phyloP scores from a whole-genome alignment of 1,284 basidiomycete genomes.

The Leucoagaricus sp. region DNA sequence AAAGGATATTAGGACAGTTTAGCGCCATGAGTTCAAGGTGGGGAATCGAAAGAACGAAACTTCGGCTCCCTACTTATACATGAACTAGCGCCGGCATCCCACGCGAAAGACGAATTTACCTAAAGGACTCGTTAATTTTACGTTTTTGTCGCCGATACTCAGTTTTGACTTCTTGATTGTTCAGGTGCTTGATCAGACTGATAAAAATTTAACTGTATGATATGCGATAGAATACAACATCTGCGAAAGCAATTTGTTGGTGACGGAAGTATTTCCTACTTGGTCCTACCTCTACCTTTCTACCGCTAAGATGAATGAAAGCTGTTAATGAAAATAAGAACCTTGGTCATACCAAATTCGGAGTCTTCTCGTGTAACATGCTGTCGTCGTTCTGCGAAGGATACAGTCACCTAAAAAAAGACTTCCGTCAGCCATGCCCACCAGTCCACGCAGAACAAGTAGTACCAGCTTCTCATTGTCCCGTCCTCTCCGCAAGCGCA shows the following conservation, averaged over 20 bases:
- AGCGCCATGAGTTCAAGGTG: neutral
- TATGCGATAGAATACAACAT: constrained; percentile 15
- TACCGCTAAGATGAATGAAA: neutral
- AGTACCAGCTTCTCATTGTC: constrained; percentile 94
- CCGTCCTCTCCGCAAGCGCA: constrained; percentile 97
- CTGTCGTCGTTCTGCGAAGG: constrained; percentile 89
- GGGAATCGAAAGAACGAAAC: no score
- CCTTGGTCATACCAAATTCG: constrained; percentile 96
- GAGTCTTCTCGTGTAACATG: constrained; percentile 99
- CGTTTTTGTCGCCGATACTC: no score
- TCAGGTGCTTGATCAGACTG: no score
- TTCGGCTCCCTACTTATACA: no score
- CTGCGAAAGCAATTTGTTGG: constrained; percentile 88
- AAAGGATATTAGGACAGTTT: constrained; percentile 10
- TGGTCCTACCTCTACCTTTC: constrained; percentile 88
- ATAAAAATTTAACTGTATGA: no score
- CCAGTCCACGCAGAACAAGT: constrained; percentile 28
- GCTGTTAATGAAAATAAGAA: constrained; percentile 29
- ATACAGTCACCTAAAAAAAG: constrained; percentile 86
- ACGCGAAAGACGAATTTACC: no score
- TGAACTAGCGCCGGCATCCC: no score
- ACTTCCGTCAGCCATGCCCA: neutral
- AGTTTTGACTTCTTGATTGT: no score
- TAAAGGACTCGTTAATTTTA: no score
- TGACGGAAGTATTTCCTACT: constrained; percentile 86